These are phyloP conservation scores for Verruconis gallopava DNA, from an alignment of 2,329 filamentous ascomycete genomes.

Conservation along the genomic window DNA sequence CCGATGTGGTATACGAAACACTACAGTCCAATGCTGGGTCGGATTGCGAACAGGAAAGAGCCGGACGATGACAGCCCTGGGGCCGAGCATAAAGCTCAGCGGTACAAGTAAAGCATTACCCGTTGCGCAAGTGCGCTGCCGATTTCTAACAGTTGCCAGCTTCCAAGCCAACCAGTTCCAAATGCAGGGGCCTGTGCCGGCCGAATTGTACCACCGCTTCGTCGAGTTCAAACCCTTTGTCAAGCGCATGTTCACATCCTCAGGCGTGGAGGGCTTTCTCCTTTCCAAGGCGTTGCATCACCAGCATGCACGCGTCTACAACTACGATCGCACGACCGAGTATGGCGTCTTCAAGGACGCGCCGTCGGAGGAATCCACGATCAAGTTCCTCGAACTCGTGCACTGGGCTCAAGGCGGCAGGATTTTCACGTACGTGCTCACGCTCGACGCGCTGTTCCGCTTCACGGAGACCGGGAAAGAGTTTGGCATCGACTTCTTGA, in stretches of 20 bases:
- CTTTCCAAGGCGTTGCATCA: slow-evolving; percentile 79
- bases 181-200: slow-evolving; percentile 68
- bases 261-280: slow-evolving; percentile 64
- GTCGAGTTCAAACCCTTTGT: slow-evolving; percentile 90
- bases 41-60: slow-evolving; percentile 55
- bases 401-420: slow-evolving; percentile 78
- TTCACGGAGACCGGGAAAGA: slow-evolving; percentile 96
- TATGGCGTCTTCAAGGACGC: slow-evolving; percentile 48
- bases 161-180: slow-evolving; percentile 93
- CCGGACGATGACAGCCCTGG: slow-evolving; percentile 29
- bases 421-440: slow-evolving; percentile 85
- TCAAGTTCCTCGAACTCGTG: slow-evolving; percentile 72
- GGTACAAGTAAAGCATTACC: slow-evolving; percentile 54
- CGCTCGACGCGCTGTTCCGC: slow-evolving; percentile 70
- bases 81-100: slow-evolving; percentile 43
- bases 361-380: slow-evolving; percentile 56
- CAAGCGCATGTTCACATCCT: slow-evolving; percentile 71
- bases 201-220: slow-evolving; percentile 74
- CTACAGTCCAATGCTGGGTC: slow-evolving; percentile 78
- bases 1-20: slow-evolving; percentile 70
- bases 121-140: neutral
- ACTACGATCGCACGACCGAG: slow-evolving; percentile 65
- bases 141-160: slow-evolving; percentile 31
- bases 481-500: slow-evolving; percentile 84
- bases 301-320: slow-evolving; percentile 81